Conservation (phyloP, 1,284 basidiomycete genomes). For the Ceratorhiza oryzae-sativae region DNA sequence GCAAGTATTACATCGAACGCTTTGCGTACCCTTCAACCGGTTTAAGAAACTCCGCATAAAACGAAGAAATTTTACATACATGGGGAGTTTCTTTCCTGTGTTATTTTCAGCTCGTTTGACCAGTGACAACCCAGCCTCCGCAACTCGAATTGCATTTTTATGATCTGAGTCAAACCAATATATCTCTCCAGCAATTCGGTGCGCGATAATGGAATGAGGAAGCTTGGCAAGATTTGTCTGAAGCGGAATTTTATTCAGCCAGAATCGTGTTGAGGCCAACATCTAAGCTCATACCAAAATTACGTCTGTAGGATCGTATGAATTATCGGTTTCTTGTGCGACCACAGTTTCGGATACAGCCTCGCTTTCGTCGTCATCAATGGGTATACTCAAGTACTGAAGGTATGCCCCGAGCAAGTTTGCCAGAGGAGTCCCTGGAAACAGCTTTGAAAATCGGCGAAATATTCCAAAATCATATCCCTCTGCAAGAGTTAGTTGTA, state of each 20-base stretch:
- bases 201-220: conserved; percentile 69
- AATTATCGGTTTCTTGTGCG: conserved; percentile 51
- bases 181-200: conserved; percentile 74
- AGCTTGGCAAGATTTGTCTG: conserved; percentile 32
- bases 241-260: conserved; percentile 19
- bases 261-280: not conserved
- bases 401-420: conserved; percentile 74
- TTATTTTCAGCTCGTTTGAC: conserved; percentile 65
- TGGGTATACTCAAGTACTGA: conserved; percentile 61
- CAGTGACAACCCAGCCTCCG: conserved; percentile 72
- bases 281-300: conserved; percentile 44
- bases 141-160: conserved; percentile 71
- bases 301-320: conserved; percentile 54
- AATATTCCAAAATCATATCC: conserved; percentile 71
- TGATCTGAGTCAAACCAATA: conserved; percentile 81
- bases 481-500: conserved; percentile 52
- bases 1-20: conserved; percentile 72
- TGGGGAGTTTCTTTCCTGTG: conserved; percentile 62
- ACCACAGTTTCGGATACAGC: conserved; percentile 44
- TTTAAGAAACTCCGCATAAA: not conserved
- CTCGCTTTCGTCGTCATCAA: conserved; percentile 52
- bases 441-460: conserved; percentile 70
- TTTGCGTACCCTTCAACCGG: conserved; percentile 58
- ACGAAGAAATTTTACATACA: conserved; percentile 47
- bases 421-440: conserved; percentile 67